These are phyloP conservation scores for Chytriomyces sp. DNA, from an alignment of 192 early-diverging fungal species.

Conservation along the genomic window DNA sequence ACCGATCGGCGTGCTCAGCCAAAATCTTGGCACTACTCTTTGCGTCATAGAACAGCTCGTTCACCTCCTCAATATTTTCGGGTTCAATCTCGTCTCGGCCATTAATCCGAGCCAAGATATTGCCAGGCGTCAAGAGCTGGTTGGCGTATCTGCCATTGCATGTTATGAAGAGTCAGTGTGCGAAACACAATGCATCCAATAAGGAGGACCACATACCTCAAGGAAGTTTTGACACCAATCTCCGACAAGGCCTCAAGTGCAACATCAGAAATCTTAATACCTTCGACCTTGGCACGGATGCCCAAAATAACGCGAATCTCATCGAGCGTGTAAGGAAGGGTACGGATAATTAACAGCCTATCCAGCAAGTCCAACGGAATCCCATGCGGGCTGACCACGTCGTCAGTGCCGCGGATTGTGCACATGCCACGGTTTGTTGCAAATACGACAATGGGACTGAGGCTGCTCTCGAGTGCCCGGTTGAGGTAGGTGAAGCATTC, in stretches of 20 bases:
- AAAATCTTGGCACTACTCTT: slow-evolving; percentile 82
- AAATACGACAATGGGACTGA: slow-evolving; percentile 97
- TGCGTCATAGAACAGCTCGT: slow-evolving; percentile 86
- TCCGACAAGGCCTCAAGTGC: slow-evolving; percentile 82
- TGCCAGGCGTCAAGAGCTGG: slow-evolving; percentile 92
- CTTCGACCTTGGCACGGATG: slow-evolving; percentile 92
- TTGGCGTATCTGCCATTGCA: slow-evolving; percentile 74
- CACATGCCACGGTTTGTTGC: slow-evolving; percentile 97
- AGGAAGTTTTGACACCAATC: slow-evolving; percentile 89
- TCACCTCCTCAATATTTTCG: slow-evolving; percentile 86
- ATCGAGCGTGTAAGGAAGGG: slow-evolving; percentile 78
- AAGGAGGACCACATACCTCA: slow-evolving; percentile 64
- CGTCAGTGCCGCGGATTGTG: slow-evolving; percentile 66
- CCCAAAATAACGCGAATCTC: slow-evolving; percentile 87
- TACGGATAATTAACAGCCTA: slow-evolving; percentile 93
- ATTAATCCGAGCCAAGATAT: slow-evolving; percentile 82
- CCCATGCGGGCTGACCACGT: slow-evolving; percentile 71
- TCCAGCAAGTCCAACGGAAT: slow-evolving; percentile 96
- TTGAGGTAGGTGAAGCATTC: slow-evolving; percentile 99
- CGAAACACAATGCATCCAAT: neutral
- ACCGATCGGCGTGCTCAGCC: slow-evolving; percentile 46
- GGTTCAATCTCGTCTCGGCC: slow-evolving; percentile 78
- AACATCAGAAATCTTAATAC: slow-evolving; percentile 88
- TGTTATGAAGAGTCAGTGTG: too few species aligned
- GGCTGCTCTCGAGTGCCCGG: slow-evolving; percentile 92